Evolutionary conservation across 2,329 filamentous ascomycete species (phyloP).

Genomic region (Fusarium sp.): DNA sequence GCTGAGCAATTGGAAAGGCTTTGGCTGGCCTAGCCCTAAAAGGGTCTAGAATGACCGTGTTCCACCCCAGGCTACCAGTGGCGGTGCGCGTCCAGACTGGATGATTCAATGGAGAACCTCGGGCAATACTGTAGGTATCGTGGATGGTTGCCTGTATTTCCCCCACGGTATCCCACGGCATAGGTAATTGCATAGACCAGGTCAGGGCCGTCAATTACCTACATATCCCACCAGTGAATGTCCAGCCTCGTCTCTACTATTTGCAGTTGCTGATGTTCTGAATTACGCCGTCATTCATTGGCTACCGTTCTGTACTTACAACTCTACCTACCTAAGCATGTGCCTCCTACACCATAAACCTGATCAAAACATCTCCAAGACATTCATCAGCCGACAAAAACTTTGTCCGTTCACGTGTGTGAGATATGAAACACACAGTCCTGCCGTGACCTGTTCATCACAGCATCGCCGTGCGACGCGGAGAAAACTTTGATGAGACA

Average conservation of each 20-base stretch:
- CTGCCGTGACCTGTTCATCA: neutral
- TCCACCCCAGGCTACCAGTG: conserved; percentile 32
- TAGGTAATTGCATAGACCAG: neutral
- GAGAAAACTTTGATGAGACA: neutral
- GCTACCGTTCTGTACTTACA: neutral
- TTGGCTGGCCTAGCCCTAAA: conserved; percentile 8
- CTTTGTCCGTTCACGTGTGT: neutral
- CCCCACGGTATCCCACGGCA: neutral
- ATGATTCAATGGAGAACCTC: neutral
- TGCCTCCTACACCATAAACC: neutral
- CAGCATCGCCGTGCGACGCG: neutral
- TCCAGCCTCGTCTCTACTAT: neutral
- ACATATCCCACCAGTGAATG: neutral
- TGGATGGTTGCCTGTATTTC: neutral
- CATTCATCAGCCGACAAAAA: neutral
- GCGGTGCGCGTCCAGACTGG: conserved; percentile 26
- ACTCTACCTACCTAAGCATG: neutral
- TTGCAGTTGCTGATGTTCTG: neutral
- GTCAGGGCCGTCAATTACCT: neutral
- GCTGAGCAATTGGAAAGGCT: conserved; percentile 20
- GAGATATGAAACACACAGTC: neutral
- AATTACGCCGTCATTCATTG: neutral
- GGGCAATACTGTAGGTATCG: neutral
- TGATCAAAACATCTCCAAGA: neutral
- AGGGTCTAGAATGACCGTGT: conserved; percentile 16